Evolutionary conservation across 1,284 basidiomycete species (phyloP), one percentile per base, ranked within the genome.

Genomic region (Ganoderma sinense): DNA sequence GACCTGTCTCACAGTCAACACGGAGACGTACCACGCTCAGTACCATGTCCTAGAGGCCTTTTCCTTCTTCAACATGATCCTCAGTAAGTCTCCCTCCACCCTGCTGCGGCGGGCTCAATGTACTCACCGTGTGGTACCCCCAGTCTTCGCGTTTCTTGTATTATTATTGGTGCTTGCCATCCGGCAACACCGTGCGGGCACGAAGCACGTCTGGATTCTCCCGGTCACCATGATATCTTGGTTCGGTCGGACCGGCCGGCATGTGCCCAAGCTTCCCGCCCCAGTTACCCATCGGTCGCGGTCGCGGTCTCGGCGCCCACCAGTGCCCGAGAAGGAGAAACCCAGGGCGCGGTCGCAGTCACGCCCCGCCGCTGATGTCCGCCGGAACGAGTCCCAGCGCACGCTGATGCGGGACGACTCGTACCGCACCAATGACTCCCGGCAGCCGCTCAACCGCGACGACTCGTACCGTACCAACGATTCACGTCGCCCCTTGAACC

Each of bases 41-140:
- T 94, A 94, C 78, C 87, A 89, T 48, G 93, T 94, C 33, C 82
- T 94, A 64, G 91, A 90, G 80, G 88, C 89, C 23, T 94, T 94
- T 80, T 88, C 93, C 16, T 81, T 94, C 68, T 88, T 94, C 79
- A 94, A 94, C 76, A 88, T 90, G 67, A 85, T 87, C 65, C 84
- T 95, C 16, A 82, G 92, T 91, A 78, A 72, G 90, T 83, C 23
- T 61, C 58, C 55, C 40, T 67, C 33, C 62, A 11, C 39, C 48
- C 55, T 73, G 69, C 45, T 59, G 58, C 60, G 58, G 55, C 71
- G 10, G 40, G 70, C 62, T 71, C 72, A 71, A 59, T 39, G 76
- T 74, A 51, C 76, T 75, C 71, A 77, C 68, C 63, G 62, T 39
- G 55, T 55, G 53, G 45, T 51, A 66, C 62, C 60, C 68, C 8